Conservation (phyloP, 2,329 filamentous ascomycete genomes). For the Teratosphaeria pseudoeucalypti region DNA sequence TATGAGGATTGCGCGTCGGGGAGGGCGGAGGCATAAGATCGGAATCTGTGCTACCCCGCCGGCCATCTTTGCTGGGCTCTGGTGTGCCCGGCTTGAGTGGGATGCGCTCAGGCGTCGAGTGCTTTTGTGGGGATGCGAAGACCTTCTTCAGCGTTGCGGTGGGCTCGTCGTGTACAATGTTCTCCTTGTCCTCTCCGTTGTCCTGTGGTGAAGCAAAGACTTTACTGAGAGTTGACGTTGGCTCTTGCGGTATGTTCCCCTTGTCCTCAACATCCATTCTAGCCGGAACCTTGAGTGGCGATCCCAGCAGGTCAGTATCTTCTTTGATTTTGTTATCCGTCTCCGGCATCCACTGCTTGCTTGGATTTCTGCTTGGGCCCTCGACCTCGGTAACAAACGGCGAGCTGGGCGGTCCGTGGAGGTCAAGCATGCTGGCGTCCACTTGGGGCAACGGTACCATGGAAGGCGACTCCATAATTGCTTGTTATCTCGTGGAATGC, state of each 20-base stretch:
- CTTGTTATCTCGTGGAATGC: neutral
- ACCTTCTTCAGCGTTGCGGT: conserved; percentile 13
- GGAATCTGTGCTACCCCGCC: conserved; percentile 15
- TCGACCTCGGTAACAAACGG: conserved; percentile 39
- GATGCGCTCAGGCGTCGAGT: conserved; percentile 13
- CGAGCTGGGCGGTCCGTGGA: conserved; percentile 33
- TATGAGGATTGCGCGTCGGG: conserved; percentile 16
- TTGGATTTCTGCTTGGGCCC: conserved; percentile 21
- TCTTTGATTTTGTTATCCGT: conserved; percentile 8
- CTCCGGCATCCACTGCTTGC: conserved; percentile 18
- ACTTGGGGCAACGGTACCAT: conserved; percentile 3
- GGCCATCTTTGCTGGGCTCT: conserved; percentile 4
- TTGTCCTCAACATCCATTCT: neutral
- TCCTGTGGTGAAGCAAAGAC: conserved; percentile 11
- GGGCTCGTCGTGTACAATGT: conserved; percentile 14
- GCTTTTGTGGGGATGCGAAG: conserved; percentile 14
- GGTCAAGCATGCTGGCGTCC: conserved; percentile 20
- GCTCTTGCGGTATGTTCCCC: neutral
- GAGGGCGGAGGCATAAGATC: conserved; percentile 23
- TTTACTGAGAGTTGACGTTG: conserved; percentile 6
- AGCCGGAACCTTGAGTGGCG: conserved; percentile 2
- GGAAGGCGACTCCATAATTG: conserved; percentile 14
- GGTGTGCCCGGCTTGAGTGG: conserved; percentile 7
- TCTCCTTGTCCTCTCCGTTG: conserved; percentile 23
- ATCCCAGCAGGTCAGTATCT: conserved; percentile 1